phyloP scores from a whole-genome alignment of 129 eudicot species.

The Kitagawia praeruptora region DNA sequence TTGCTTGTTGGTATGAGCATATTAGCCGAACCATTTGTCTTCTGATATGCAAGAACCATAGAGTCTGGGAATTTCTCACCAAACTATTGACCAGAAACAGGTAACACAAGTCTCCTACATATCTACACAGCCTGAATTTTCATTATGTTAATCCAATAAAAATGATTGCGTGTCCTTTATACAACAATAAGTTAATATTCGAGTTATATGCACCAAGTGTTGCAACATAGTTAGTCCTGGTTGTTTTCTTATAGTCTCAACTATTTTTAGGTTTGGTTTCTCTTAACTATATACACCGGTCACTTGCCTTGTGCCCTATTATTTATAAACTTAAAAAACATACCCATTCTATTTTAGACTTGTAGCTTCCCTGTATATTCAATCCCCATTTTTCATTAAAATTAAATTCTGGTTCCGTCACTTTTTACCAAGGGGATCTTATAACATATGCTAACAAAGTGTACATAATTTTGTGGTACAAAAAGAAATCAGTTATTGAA shows the following conservation, averaged over 20 bases:
- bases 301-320: neutral
- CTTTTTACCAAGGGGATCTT: too few relatives aligned
- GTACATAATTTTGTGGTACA: neutral
- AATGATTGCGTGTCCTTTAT: neutral
- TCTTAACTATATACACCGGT: neutral
- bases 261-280: neutral
- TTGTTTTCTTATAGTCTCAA: neutral
- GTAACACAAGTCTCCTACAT: slow-evolving; percentile 30
- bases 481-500: neutral
- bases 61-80: slow-evolving; percentile 75
- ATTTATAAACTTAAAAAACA: too few relatives aligned
- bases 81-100: slow-evolving; percentile 82
- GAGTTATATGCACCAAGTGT: neutral
- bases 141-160: neutral
- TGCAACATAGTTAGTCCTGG: neutral
- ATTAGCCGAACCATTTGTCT: slow-evolving; percentile 76
- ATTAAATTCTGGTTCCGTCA: too few relatives aligned
- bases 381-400: too few relatives aligned
- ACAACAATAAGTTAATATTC: neutral
- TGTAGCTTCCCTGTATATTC: too few relatives aligned
- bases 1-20: slow-evolving; percentile 97
- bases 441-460: too few relatives aligned
- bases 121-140: neutral
- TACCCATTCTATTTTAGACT: too few relatives aligned
- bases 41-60: slow-evolving; percentile 72